Evolutionary conservation across 352 stramenopile species (phyloP).

Genomic region (Albugo laibachii): DNA sequence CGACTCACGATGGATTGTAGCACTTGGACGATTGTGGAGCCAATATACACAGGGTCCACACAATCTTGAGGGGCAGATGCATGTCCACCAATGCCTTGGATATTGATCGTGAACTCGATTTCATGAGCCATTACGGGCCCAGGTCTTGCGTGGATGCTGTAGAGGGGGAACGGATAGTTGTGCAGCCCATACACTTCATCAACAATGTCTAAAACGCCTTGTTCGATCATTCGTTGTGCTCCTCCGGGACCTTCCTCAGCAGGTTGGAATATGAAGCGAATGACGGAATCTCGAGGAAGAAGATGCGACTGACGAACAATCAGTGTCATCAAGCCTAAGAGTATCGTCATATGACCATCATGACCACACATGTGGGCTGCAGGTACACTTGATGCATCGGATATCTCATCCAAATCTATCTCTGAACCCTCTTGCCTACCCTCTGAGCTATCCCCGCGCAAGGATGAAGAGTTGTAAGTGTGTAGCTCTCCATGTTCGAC

Average conservation of each 20-base stretch:
- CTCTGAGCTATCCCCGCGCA: too few species aligned
- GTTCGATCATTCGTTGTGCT: slow-evolving; percentile 83
- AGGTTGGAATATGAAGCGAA: slow-evolving; percentile 92
- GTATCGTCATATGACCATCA: slow-evolving; percentile 89
- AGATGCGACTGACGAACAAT: slow-evolving; percentile 46
- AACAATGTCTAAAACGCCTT: slow-evolving; percentile 73
- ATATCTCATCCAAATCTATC: too few species aligned
- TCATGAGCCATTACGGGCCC: slow-evolving; percentile 84
- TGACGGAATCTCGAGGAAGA: slow-evolving; percentile 46
- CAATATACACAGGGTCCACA: slow-evolving; percentile 84
- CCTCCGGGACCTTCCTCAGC: slow-evolving; percentile 85
- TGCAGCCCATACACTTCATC: slow-evolving; percentile 89
- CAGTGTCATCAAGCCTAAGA: slow-evolving; percentile 78
- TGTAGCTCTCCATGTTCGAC: too few species aligned
- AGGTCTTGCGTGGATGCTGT: slow-evolving; percentile 70
- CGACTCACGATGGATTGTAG: slow-evolving; percentile 87
- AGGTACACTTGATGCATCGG: not conserved
- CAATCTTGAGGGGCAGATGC: slow-evolving; percentile 84
- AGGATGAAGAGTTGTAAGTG: too few species aligned
- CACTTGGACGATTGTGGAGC: slow-evolving; percentile 76
- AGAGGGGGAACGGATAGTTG: slow-evolving; percentile 76
- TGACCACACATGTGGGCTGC: slow-evolving; percentile 89
- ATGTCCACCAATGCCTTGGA: slow-evolving; percentile 86
- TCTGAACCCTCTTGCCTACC: too few species aligned
- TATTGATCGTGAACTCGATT: slow-evolving; percentile 84